Conservation (phyloP, 2,329 filamentous ascomycete genomes). For the Ophidiomyces ophidiicola region DNA sequence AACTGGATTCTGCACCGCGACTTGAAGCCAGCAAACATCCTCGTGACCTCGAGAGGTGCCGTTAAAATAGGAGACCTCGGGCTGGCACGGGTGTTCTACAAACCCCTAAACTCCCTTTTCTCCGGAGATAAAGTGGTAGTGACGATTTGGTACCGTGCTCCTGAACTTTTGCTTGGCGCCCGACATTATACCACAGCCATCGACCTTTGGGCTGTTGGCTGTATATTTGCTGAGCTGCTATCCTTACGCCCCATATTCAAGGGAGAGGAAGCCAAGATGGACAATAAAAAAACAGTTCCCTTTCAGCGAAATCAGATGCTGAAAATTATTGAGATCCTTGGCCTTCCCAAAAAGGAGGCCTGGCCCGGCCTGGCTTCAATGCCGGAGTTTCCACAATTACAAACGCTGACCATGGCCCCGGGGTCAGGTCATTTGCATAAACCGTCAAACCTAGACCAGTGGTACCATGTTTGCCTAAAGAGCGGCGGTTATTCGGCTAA, state of each 20-base stretch:
- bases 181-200: constrained; percentile 96
- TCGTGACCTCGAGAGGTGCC: constrained; percentile 81
- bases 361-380: constrained; percentile 78
- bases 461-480: constrained; percentile 62
- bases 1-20: constrained; percentile 98
- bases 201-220: constrained; percentile 94
- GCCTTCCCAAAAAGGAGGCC: constrained; percentile 71
- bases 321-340: constrained; percentile 95
- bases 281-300: constrained; percentile 91
- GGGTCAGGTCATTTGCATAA: constrained; percentile 40
- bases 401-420: constrained; percentile 36
- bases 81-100: constrained; percentile 82
- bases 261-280: constrained; percentile 97
- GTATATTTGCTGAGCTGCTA: constrained; percentile 90
- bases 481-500: constrained; percentile 40
- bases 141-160: constrained; percentile 97
- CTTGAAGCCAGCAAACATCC: constrained; percentile 95
- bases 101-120: constrained; percentile 82
- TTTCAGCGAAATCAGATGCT: constrained; percentile 99
- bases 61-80: constrained; percentile 94
- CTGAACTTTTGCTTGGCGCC: constrained; percentile 79
- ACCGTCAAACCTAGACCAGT: constrained; percentile 57
- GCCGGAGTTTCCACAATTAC: constrained; percentile 71
- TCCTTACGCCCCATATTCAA: constrained; percentile 93
- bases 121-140: constrained; percentile 96